Conservation (phyloP, 768 basidiomycete genomes). For the Dioszegia aurantiaca region DNA sequence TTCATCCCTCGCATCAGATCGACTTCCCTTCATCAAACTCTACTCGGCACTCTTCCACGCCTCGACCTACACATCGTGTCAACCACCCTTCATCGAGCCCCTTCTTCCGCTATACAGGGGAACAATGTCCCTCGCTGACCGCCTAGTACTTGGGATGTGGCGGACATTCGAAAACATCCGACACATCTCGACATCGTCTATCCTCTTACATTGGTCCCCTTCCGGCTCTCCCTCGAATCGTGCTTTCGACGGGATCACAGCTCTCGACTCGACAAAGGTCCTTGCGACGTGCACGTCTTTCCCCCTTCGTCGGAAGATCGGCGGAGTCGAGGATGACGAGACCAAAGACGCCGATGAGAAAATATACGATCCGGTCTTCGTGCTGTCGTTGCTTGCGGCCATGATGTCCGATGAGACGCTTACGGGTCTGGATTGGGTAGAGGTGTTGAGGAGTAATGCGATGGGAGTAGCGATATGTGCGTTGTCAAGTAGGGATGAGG, state of each 20-base stretch:
- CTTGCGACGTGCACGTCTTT: conserved; percentile 71
- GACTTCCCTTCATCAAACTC: conserved; percentile 60
- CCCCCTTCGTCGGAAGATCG: conserved; percentile 61
- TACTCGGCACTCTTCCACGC: conserved; percentile 68
- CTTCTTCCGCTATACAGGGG: conserved; percentile 72
- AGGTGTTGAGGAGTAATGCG: conserved; percentile 76
- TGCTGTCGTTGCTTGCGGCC: conserved; percentile 65
- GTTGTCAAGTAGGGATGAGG: conserved; percentile 65
- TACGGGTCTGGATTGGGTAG: conserved; percentile 74
- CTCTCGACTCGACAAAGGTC: conserved; percentile 66
- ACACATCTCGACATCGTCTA: conserved; percentile 62
- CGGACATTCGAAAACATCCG: conserved; percentile 72
- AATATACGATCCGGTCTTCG: conserved; percentile 77
- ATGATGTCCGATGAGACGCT: conserved; percentile 61
- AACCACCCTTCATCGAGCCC: conserved; percentile 76
- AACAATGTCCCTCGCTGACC: conserved; percentile 66
- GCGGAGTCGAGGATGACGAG: background rate
- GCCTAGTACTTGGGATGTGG: conserved; percentile 69
- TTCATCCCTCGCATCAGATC: conserved; percentile 38
- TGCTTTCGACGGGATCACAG: conserved; percentile 66
- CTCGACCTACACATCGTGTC: conserved; percentile 79
- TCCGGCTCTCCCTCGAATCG: conserved; percentile 54
- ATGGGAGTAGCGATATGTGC: conserved; percentile 69
- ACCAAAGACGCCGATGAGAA: conserved; percentile 36
- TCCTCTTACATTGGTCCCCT: conserved; percentile 69